Evolutionary conservation across 352 stramenopile genomes (phyloP).

Genomic region (Phytophthora aleatoria): DNA sequence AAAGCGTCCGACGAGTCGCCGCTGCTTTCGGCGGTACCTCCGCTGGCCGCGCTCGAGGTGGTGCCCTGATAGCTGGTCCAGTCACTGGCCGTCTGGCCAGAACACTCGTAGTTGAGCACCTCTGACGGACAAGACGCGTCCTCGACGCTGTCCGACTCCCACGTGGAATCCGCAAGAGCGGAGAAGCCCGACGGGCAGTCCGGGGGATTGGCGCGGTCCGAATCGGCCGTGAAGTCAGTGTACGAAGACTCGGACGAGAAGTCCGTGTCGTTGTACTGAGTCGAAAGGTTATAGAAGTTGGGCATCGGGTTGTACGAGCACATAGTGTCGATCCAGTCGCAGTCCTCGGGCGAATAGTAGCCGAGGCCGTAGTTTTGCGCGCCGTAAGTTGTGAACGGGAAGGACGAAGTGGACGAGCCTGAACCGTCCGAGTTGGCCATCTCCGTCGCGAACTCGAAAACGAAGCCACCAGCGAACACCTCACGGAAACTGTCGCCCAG

Average conservation of each 20-base stretch:
- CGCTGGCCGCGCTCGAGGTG: constrained; percentile 35
- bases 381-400: constrained; percentile 78
- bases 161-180: constrained; percentile 33
- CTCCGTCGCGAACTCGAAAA: constrained; percentile 87
- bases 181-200: constrained; percentile 41
- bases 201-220: constrained; percentile 21
- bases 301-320: constrained; percentile 83
- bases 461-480: constrained; percentile 74
- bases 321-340: constrained; percentile 53
- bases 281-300: constrained; percentile 72
- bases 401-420: constrained; percentile 42
- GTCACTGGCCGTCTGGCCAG: constrained; percentile 48
- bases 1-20: constrained; percentile 28
- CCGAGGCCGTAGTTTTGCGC: constrained; percentile 87
- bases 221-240: constrained; percentile 37
- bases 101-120: constrained; percentile 50
- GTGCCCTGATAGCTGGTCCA: constrained; percentile 48
- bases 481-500: constrained; percentile 43
- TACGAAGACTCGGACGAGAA: constrained; percentile 46
- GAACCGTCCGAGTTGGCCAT: constrained; percentile 69
- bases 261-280: constrained; percentile 63
- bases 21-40: constrained; percentile 26
- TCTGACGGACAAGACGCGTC: constrained; percentile 34
- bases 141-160: constrained; percentile 37
- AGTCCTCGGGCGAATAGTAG: constrained; percentile 79